Percentiles rank a stretch among this genome's conserved stretches.
Conservation (phyloP, 2,329 filamentous ascomycete species). For the Ramularia collo-cygni region DNA sequence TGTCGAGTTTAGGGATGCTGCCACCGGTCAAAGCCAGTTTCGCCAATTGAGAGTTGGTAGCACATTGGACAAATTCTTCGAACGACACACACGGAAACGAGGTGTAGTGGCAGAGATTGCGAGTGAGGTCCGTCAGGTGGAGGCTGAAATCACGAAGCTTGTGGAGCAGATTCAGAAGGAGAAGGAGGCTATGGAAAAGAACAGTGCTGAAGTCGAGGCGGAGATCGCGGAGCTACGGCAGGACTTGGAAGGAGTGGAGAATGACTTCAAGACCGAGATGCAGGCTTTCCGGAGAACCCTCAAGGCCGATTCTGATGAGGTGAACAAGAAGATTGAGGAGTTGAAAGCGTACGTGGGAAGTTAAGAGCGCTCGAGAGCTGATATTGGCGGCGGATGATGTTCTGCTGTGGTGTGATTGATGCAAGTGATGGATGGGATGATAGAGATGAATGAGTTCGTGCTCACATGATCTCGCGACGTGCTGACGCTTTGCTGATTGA, state of each 20-base stretch:
- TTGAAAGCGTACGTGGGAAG: slow-evolving; percentile 1
- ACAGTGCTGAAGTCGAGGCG: slow-evolving; percentile 8
- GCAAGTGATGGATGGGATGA: too few species aligned
- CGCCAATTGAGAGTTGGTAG: slow-evolving; percentile 13
- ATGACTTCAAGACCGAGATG: slow-evolving; percentile 13
- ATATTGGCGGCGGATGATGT: too few species aligned
- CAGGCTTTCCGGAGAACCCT: slow-evolving; percentile 17
- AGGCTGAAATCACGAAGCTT: slow-evolving; percentile 16
- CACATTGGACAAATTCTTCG: slow-evolving; percentile 13
- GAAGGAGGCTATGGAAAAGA: slow-evolving; percentile 5
- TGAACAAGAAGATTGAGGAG: slow-evolving; percentile 18
- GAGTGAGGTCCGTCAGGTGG: slow-evolving; percentile 13
- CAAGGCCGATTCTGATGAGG: slow-evolving; percentile 7
- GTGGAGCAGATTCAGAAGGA: slow-evolving; percentile 12
- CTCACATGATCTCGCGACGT: too few species aligned
- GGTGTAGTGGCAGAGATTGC: slow-evolving; percentile 11
- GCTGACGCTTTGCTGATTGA: too few species aligned
- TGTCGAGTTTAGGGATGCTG: slow-evolving; percentile 5
- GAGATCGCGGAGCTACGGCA: slow-evolving; percentile 14
- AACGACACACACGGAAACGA: slow-evolving; percentile 8
- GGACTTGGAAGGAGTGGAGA: slow-evolving; percentile 13
- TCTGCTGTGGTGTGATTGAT: too few species aligned
- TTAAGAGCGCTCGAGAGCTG: too few species aligned
- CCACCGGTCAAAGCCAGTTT: slow-evolving; percentile 8
- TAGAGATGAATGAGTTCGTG: too few species aligned